Evolutionary conservation across 2,329 filamentous ascomycete genomes (phyloP), one percentile per base, ranked within the genome.

Genomic region (Mycosphaerelloides madeirae): DNA sequence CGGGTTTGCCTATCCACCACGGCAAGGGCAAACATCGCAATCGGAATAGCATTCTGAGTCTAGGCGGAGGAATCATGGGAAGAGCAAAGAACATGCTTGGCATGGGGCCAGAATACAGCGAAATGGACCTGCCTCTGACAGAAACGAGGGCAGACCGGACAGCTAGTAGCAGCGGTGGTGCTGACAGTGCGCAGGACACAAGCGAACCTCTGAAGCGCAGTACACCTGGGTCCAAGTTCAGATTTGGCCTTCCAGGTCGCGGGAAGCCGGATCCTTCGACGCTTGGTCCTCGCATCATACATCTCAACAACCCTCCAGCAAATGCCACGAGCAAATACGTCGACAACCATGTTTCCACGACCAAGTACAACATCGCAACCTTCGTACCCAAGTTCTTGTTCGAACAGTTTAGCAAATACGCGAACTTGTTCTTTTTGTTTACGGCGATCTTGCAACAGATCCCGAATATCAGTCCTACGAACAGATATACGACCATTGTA

Each of bases 381-480:
- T 98, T 98, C 67, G 65, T 97, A 14, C 93, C 93, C 39, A 98
- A 98, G 68, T 98, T 98, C 69, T 75, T 98, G 44, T 89, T 91
- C 66, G 93, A 98, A 68, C 93, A 98, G 66, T 98, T 98, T 71
- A 96, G 90, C 50, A 98, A 96, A 74, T 95, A 96, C 68, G 93
- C 93, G 74, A 98, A 98, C 70, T 70, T 98, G 62, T 98, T 98
- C 75, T 98, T 98, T 85, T 79, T 98, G 65, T 97, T 98, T 68
- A 98, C 93, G 29, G 90, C 93, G 13, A 83, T 81, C 31, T 73
- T 98, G 35, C 93, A 98, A 72, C 93, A 98, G 67, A 95, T 98
- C 50, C 93, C 93, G 16, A 84, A 85, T 54, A 84, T 98, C 50
- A 95, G 90, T 28, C 93, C 94, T 6, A 98, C 93, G 8, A 97